Evolutionary conservation across 2,329 filamentous ascomycete genomes (phyloP).

Genomic region (Polytolypa hystricis): DNA sequence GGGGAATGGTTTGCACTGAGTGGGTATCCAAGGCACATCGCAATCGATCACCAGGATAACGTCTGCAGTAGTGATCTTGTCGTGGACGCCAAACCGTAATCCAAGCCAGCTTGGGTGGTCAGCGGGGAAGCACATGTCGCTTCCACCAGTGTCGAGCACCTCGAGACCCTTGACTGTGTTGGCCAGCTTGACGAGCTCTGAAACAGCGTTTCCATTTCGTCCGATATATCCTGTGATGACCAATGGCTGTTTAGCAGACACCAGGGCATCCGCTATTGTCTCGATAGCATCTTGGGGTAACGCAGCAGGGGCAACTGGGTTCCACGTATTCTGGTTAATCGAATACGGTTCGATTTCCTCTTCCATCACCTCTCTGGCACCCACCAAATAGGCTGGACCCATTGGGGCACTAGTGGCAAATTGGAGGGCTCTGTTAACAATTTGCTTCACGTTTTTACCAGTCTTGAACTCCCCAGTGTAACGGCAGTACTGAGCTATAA

Average conservation of each 20-base stretch:
- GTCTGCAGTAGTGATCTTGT: slow-evolving; percentile 64
- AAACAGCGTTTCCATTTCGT: slow-evolving; percentile 32
- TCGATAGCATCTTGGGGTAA: slow-evolving; percentile 39
- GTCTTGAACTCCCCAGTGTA: slow-evolving; percentile 76
- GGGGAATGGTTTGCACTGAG: slow-evolving; percentile 49
- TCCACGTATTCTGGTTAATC: slow-evolving; percentile 60
- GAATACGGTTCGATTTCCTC: slow-evolving; percentile 66
- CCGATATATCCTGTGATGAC: slow-evolving; percentile 42
- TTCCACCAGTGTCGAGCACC: slow-evolving; percentile 42
- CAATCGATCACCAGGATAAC: slow-evolving; percentile 78
- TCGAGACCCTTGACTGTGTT: slow-evolving; percentile 38
- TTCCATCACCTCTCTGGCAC: slow-evolving; percentile 73
- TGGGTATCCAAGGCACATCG: slow-evolving; percentile 90
- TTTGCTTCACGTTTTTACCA: slow-evolving; percentile 76
- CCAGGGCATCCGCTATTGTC: slow-evolving; percentile 33
- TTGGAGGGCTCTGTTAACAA: slow-evolving; percentile 73
- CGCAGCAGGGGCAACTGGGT: slow-evolving; percentile 56
- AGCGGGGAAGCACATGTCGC: slow-evolving; percentile 41
- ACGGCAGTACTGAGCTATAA: slow-evolving; percentile 74
- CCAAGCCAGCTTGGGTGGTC: slow-evolving; percentile 51
- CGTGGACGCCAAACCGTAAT: slow-evolving; percentile 61
- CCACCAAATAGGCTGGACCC: slow-evolving; percentile 69
- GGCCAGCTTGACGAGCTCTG: slow-evolving; percentile 36
- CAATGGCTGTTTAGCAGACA: slow-evolving; percentile 37
- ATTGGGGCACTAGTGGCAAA: slow-evolving; percentile 68